Percentiles rank a stretch among this genome's conserved stretches.
Evolutionary conservation across 2,329 filamentous ascomycete genomes (phyloP).

Genomic region (Ceratocystis cubensis): DNA sequence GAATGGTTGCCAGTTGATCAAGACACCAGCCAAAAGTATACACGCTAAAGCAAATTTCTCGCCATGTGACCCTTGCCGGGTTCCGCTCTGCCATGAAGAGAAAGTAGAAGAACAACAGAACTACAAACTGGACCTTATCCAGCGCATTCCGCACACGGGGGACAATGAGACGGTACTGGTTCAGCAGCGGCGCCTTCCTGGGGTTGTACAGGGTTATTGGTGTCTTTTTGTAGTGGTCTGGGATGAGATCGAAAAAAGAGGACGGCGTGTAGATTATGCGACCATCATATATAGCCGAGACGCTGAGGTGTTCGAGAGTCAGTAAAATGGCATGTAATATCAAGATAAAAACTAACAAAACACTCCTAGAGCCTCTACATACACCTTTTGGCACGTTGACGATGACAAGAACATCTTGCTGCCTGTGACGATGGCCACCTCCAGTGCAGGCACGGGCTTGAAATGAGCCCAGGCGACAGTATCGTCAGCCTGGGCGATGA

Average conservation of each 20-base stretch:
- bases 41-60: constrained; percentile 56
- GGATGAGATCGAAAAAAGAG: constrained; percentile 69
- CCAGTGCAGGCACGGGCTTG: constrained; percentile 60
- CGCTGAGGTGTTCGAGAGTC: constrained; percentile 27
- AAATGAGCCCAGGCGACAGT: constrained; percentile 38
- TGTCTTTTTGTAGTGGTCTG: constrained; percentile 74
- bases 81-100: constrained; percentile 58
- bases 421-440: constrained; percentile 72
- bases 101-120: constrained; percentile 57
- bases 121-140: constrained; percentile 60
- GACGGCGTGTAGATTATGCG: constrained; percentile 72
- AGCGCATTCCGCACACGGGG: constrained; percentile 64
- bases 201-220: constrained; percentile 74
- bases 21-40: constrained; percentile 69
- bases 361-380: constrained; percentile 23
- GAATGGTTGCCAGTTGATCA: constrained; percentile 63
- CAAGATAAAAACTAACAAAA: neutral
- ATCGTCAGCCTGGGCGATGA: constrained; percentile 42
- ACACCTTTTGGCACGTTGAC: constrained; percentile 66
- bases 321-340: neutral
- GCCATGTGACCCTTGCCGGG: constrained; percentile 39
- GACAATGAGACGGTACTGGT: constrained; percentile 76
- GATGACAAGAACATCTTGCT: constrained; percentile 67
- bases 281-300: constrained; percentile 71
- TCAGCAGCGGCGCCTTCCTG: constrained; percentile 58